These are phyloP conservation scores for Tricholoma hemisulphureum DNA, from an alignment of 768 basidiomycete genomes.

Conservation along the genomic window DNA sequence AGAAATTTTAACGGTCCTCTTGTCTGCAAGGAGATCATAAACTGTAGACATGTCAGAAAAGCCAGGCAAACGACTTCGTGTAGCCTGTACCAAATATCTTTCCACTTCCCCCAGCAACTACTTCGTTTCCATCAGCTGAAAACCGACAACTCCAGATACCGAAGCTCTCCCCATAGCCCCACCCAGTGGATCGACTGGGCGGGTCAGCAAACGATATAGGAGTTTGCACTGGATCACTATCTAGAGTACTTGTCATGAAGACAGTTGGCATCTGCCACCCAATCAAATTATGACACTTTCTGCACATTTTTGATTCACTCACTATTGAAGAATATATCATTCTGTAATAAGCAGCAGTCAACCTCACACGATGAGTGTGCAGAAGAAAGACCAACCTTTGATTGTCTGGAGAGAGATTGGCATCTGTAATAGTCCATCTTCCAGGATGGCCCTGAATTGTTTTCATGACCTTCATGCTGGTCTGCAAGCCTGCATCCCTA, in stretches of 20 bases:
- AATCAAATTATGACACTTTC: constrained; percentile 2
- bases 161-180: constrained; percentile 48
- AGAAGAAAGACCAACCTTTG: constrained; percentile 53
- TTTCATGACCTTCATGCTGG: constrained; percentile 49
- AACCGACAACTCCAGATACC: constrained; percentile 95
- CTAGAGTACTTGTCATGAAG: constrained; percentile 72
- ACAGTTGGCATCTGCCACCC: constrained; percentile 62
- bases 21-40: constrained; percentile 83
- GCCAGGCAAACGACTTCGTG: not conserved
- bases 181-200: constrained; percentile 34
- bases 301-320: constrained; percentile 19
- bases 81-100: constrained; percentile 62
- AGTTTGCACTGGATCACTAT: constrained; percentile 57
- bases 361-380: not conserved
- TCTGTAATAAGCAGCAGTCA: constrained; percentile 35
- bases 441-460: constrained; percentile 75
- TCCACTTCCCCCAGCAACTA: constrained; percentile 88
- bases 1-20: constrained; percentile 77
- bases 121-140: constrained; percentile 93
- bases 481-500: constrained; percentile 32
- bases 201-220: constrained; percentile 61
- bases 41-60: constrained; percentile 44
- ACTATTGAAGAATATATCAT: constrained; percentile 94
- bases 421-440: constrained; percentile 94
- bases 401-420: constrained; percentile 85